Percentiles rank a stretch among this genome's conserved stretches.
phyloP scores from a whole-genome alignment of 148 eudicot genomes.

The Polygonum aviculare region DNA sequence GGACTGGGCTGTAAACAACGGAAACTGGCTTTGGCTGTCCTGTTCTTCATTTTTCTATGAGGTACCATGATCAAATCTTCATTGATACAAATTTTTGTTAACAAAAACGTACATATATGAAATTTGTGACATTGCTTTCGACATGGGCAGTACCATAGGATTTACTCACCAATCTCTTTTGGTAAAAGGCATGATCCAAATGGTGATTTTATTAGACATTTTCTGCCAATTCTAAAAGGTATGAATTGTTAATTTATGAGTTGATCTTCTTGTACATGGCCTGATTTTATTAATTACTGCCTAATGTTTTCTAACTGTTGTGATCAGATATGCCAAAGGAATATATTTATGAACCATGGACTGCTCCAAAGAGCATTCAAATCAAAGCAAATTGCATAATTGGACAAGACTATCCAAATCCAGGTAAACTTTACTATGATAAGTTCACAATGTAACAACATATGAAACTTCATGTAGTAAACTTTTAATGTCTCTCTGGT shows the following conservation, averaged over 20 bases:
- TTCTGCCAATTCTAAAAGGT: constrained; percentile 87
- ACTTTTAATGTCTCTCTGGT: neutral
- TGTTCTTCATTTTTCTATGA: constrained; percentile 92
- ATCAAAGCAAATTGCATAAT: constrained; percentile 73
- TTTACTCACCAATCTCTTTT: constrained; percentile 82
- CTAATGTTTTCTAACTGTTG: neutral
- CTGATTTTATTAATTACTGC: neutral
- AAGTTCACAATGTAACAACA: too few relatives aligned
- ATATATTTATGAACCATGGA: constrained; percentile 93
- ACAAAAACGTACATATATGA: neutral
- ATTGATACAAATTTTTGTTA: neutral
- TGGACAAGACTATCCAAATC: constrained; percentile 86
- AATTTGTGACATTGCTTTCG: neutral
- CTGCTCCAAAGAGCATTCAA: constrained; percentile 78
- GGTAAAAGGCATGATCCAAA: constrained; percentile 86
- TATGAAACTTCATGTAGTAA: too few relatives aligned
- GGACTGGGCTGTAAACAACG: constrained; percentile 88
- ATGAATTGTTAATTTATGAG: neutral
- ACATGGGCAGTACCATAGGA: constrained; percentile 60
- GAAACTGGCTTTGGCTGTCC: constrained; percentile 93
- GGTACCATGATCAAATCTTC: constrained; percentile 22
- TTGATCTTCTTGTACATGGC: neutral
- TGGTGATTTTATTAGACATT: constrained; percentile 75
- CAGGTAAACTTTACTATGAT: constrained; percentile 29
- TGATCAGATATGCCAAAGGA: constrained; percentile 86